Conservation (phyloP, 352 stramenopile species). For the Globisporangium megalacanthum region DNA sequence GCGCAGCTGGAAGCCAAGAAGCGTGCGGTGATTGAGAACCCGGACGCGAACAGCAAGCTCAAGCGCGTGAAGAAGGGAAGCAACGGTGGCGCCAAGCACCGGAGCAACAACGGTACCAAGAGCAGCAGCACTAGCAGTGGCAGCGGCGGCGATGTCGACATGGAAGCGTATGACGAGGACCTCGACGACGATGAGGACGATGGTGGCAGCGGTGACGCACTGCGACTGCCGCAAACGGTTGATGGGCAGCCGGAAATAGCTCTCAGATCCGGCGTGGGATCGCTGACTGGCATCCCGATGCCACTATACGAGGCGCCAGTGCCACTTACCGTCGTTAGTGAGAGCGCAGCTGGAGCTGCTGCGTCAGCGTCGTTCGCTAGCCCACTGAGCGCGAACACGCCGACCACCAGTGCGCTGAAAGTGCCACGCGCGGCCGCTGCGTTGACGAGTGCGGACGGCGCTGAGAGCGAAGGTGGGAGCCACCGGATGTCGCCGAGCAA, state of each 20-base stretch:
- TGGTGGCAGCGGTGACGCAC: slow-evolving; percentile 7
- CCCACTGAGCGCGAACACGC: background rate
- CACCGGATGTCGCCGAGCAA: slow-evolving; percentile 42
- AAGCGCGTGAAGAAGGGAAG: slow-evolving; percentile 56
- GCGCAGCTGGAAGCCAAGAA: slow-evolving; percentile 59
- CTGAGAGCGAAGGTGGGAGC: background rate
- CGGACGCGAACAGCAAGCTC: slow-evolving; percentile 50
- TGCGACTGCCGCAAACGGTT: slow-evolving; percentile 9
- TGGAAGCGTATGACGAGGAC: slow-evolving; percentile 9
- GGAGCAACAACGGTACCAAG: background rate
- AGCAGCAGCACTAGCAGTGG: background rate
- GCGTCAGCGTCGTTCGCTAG: background rate
- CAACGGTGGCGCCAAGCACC: slow-evolving; percentile 10
- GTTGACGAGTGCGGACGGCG: background rate
- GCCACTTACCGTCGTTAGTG: background rate
- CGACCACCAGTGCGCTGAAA: background rate
- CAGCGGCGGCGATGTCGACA: slow-evolving; percentile 7
- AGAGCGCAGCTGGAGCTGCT: background rate
- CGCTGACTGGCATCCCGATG: background rate
- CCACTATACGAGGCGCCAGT: background rate
- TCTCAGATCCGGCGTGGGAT: background rate
- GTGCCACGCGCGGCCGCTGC: background rate
- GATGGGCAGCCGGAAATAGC: slow-evolving; percentile 8
- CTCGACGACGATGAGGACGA: background rate
- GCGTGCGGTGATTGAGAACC: slow-evolving; percentile 58